Base-by-base conservation (phyloP, 164 flowering plant genomes). In the Piper betle region DNA sequence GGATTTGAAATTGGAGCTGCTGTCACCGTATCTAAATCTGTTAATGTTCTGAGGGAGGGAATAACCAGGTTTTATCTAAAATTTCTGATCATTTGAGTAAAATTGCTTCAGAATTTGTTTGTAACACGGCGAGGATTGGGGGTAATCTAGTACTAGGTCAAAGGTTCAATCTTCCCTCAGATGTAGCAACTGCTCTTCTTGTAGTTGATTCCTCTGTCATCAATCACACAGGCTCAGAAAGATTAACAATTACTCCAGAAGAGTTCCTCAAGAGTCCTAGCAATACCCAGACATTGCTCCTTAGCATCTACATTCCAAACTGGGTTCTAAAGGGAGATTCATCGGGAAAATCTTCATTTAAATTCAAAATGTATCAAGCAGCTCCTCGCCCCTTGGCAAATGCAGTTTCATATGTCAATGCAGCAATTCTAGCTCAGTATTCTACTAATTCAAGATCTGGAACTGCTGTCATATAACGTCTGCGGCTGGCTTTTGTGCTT, bases 121-220 rank as follows among this genome's bases (percentile, higher is more conserved):
- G 98, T 54, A 93, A 93, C 66, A 78, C 86, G 3, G 98, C 88
- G 10, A 93, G 91, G 72, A 18, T 89, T 15, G 98, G 97, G 4
- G 98, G 98, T 17, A 93, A 93, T 75, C 68, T 93, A 69, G 79
- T 89, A 54, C 81, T 89, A 94, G 84, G 96, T 40, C 96, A 89
- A 57, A 81, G 86, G 72, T 75, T 77, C 8, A 58, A 70, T 42
- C 87, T 93, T 70, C 91, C 96, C 56, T 93, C 98, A 7, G 98
- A 93, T 71, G 73, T 93, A 64, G 83, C 84, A n/a, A 93, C 97
- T 38, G 42, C 89, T 67, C 87, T 93, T 50, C 85, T 93, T 66
- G 84, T 78, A 52, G 88, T 68, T 57, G 84, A 71, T 73, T 63
- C 97, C 59, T 61, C 53, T n/a, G 81, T 89, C 13, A 60, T 59